Evolutionary conservation across 495 filamentous ascomycete genomes (phyloP), one percentile per base, ranked within the genome.

Genomic region (Pyrenopolyporus hunteri): DNA sequence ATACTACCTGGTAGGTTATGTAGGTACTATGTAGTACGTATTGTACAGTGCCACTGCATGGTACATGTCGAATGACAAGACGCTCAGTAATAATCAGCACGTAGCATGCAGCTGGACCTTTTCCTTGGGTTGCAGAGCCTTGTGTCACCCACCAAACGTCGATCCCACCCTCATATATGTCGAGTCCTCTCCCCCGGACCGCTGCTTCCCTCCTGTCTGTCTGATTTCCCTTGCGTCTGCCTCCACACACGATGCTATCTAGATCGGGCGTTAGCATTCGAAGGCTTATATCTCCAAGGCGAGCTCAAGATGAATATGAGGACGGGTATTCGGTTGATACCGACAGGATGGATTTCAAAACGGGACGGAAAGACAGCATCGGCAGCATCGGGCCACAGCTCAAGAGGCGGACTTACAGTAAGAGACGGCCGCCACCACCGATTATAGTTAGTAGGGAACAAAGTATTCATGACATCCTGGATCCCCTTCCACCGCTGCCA

Each of bases 261-360:
- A 70, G 73, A 69, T 69, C 77, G 28, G 66, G 66, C 47, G 70
- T 76, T 64, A 78, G 67, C 63, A 80, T 80, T 53, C 75, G 77
- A 51, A 72, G 72, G 66, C 58, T 79, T 23, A 75, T 80, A 47
- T 70, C 75, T 11, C 71, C 73, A 36, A 66, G 70, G 49, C 69
- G 73, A 66, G 59, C 43, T 17, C 66, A 52, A 25, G 47, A 60
- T 51, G 74, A 75, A 36, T 68, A 70, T 49, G 67, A 74, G 22
- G 66, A 70, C 45, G 73, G 66, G 22, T 58, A 65, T 35, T 60
- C 68, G 29, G 59, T 68, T 29, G 57, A 66, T 45, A 64, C 69
- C 57, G 74, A 77, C 56, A 69, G 62, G 51, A 20, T 47, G 25
- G 48, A 49, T 45, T 53, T 22, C 33, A 51, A 57, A 43, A 53